Evolutionary conservation across 306 rosid genomes (phyloP).

Genomic region (Acacia melanoxylon): DNA sequence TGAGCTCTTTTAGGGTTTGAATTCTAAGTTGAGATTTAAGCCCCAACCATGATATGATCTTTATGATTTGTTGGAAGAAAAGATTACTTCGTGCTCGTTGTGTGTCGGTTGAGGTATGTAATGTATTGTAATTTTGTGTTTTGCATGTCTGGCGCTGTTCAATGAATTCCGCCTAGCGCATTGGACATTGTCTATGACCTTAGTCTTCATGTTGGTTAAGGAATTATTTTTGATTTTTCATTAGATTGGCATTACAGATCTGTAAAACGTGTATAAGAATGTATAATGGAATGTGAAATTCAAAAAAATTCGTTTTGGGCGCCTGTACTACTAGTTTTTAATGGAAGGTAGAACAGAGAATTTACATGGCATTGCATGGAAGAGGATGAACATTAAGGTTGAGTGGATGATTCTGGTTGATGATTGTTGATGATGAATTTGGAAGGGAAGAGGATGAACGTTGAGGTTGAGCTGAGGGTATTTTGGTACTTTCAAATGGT

Average conservation of each 20-base stretch:
- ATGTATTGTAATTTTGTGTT: slow-evolving; percentile 21
- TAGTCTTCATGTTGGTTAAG: slow-evolving; percentile 21
- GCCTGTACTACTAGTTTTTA: slow-evolving; percentile 37
- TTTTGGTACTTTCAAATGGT: too few relatives aligned
- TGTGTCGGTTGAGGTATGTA: too few relatives aligned
- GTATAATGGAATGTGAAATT: slow-evolving; percentile 75
- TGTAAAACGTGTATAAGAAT: slow-evolving; percentile 46
- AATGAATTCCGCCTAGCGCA: slow-evolving; percentile 33
- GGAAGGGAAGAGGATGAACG: too few relatives aligned
- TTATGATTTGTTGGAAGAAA: too few relatives aligned
- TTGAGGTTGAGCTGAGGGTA: too few relatives aligned
- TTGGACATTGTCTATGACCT: slow-evolving; percentile 43
- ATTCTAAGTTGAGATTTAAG: too few relatives aligned
- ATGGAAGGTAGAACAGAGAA: slow-evolving; percentile 63
- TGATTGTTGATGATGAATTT: too few relatives aligned
- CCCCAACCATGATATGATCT: too few relatives aligned
- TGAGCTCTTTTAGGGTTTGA: too few relatives aligned
- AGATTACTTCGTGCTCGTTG: too few relatives aligned
- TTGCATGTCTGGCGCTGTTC: slow-evolving; percentile 28
- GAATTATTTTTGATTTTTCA: slow-evolving; percentile 27
- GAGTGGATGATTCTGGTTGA: too few relatives aligned
- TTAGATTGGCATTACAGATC: slow-evolving; percentile 63
- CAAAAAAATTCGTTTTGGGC: slow-evolving; percentile 45
- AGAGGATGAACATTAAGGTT: too few relatives aligned
- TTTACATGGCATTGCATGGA: slow-evolving; percentile 54